Evolutionary conservation across 257 asterid species (phyloP), one percentile per base, ranked within the genome.

Genomic region (Linderniella brevidens): DNA sequence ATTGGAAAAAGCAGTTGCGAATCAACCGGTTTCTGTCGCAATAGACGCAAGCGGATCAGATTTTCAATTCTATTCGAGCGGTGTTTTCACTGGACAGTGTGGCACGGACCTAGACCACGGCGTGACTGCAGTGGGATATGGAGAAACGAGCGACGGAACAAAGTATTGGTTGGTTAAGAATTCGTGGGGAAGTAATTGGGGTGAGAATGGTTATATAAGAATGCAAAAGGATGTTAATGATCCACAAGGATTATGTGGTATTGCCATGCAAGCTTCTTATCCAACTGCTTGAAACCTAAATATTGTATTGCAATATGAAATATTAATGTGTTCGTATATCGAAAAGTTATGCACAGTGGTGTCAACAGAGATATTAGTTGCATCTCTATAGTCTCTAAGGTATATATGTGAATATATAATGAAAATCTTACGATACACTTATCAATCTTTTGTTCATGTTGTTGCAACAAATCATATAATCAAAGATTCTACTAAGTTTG

Each of bases 141-240:
- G 76, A 5, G 19, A 13, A 40, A 8, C 61, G 11, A 39, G 15
- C 8, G 70, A 57, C 4, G 73, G 73, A 14, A 68, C 61, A 0
- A 64, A 72, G 11, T 68, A 68, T 56, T 68, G 76, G 79, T 10
- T 68, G 12, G 70, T 72, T 1, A 71, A 71, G 64, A 71, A 67
- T 47, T 69, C 66, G 3, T 69, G 68, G 76, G 76, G 71, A 0
- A 50, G 37, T 0, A 52, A 48, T 36, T 69, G 72, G 76, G 68
- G 72, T 13, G 76, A 69, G 48, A 35, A 53, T 11, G 76, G 76
- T 17, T 61, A 64, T 46, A 56, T 61, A 8, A 61, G 64, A 55
- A 64, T 68, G 72, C 52, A 52, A 45, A 68, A 64, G 57, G 61
- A 42, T 11, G 16, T 68, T 42, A 46, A 46, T 37, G 69, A 48